Percentiles rank a stretch among this genome's conserved stretches.
Evolutionary conservation across 1,284 basidiomycete genomes (phyloP).

Genomic region (Calocybe gambosa): DNA sequence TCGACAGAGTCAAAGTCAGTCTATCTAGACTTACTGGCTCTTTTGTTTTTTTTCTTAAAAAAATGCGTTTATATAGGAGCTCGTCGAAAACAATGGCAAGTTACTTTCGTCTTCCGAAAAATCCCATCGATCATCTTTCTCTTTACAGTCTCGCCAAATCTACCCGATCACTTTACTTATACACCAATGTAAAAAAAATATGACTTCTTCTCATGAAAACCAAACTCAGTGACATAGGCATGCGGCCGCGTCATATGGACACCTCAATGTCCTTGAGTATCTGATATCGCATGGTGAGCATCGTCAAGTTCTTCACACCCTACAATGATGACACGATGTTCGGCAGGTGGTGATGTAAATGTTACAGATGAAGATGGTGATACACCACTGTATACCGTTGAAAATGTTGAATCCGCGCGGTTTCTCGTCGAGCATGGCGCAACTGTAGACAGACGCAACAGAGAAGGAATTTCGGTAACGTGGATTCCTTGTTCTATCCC

Average conservation of each 20-base stretch:
- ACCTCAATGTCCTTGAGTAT: constrained; percentile 71
- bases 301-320: constrained; percentile 4
- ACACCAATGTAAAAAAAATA: constrained; percentile 66
- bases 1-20: constrained; percentile 41
- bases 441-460: constrained; percentile 53
- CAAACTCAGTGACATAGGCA: constrained; percentile 48
- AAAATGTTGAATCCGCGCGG: constrained; percentile 71
- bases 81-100: constrained; percentile 53
- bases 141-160: constrained; percentile 67
- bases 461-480: constrained; percentile 67
- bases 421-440: constrained; percentile 84
- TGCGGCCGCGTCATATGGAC: constrained; percentile 91
- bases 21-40: constrained; percentile 8
- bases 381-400: constrained; percentile 88
- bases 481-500: constrained; percentile 21
- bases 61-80: constrained; percentile 34
- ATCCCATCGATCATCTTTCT: constrained; percentile 26
- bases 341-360: constrained; percentile 79
- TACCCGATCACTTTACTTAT: constrained; percentile 74
- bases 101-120: constrained; percentile 15
- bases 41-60: constrained; percentile 7
- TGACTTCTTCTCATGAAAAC: background rate
- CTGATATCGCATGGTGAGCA: constrained; percentile 61
- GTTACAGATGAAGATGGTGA: constrained; percentile 83
- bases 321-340: constrained; percentile 9